Evolutionary conservation across 768 basidiomycete species (phyloP).

Genomic region (Mycena leptocephala): DNA sequence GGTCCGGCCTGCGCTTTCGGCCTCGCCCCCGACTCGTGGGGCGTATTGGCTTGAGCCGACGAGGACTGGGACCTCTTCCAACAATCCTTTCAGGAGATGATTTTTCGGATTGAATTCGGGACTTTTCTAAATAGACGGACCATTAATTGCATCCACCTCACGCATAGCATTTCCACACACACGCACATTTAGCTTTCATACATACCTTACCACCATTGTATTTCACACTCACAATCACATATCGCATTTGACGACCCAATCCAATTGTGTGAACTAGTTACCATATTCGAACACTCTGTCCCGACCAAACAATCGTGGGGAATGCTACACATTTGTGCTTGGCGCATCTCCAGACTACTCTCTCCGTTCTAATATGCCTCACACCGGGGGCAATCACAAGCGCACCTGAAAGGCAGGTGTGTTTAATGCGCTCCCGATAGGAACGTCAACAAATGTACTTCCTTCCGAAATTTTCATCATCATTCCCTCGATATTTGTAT

Average conservation of each 20-base stretch:
- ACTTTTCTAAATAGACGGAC: slow-evolving; percentile 3
- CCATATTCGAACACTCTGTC: not conserved
- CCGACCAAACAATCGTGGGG: too few species aligned
- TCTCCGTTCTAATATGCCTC: too few species aligned
- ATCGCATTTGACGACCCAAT: not conserved
- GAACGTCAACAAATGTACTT: too few species aligned
- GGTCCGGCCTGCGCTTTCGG: slow-evolving; percentile 53
- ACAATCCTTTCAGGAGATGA: slow-evolving; percentile 71
- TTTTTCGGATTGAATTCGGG: not conserved
- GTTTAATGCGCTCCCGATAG: too few species aligned
- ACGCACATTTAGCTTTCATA: not conserved
- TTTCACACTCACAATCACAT: not conserved
- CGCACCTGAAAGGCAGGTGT: too few species aligned
- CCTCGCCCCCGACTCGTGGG: slow-evolving; percentile 51
- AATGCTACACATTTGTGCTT: too few species aligned
- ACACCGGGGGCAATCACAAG: too few species aligned
- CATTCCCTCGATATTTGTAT: too few species aligned
- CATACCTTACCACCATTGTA: not conserved
- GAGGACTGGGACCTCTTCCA: slow-evolving; percentile 64
- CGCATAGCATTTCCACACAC: not conserved
- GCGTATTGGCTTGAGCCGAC: slow-evolving; percentile 60
- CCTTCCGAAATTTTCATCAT: too few species aligned
- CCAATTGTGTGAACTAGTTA: not conserved
- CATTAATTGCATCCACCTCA: not conserved
- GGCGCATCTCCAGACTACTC: too few species aligned